These are phyloP conservation scores for Cordia subcordata DNA, from an alignment of 257 asterid species.

Conservation along the genomic window DNA sequence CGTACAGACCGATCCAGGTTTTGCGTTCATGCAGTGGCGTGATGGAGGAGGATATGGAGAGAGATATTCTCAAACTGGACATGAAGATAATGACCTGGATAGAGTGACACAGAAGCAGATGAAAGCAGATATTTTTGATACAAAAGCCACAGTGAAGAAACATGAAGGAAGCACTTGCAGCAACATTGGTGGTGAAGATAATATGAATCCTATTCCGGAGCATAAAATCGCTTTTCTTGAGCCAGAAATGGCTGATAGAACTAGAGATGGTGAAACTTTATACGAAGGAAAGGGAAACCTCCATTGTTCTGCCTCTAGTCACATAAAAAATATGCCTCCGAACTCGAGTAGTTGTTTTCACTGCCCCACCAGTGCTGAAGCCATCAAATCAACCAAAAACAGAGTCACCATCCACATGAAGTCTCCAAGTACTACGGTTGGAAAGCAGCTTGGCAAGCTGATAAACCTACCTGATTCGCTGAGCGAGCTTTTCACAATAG, in stretches of 20 bases:
- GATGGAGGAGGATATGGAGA: conserved; percentile 19
- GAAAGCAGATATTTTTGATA: conserved; percentile 16
- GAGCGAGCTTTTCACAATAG: conserved; percentile 52
- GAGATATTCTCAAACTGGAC: conserved; percentile 11
- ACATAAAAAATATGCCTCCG: conserved; percentile 13
- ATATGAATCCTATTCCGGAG: conserved; percentile 25
- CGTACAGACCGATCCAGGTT: conserved; percentile 30
- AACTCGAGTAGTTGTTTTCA: conserved; percentile 26
- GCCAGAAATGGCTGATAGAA: conserved; percentile 17
- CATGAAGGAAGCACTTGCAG: conserved; percentile 14
- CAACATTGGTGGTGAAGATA: conserved; percentile 19
- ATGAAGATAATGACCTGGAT: conserved; percentile 12
- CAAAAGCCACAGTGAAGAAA: conserved; percentile 18
- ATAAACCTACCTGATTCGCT: conserved; percentile 70
- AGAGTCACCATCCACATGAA: conserved; percentile 76
- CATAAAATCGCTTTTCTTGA: conserved; percentile 25
- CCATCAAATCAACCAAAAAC: conserved; percentile 29
- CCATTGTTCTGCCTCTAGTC: conserved; percentile 15
- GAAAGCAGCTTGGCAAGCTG: conserved; percentile 36
- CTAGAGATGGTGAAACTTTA: conserved; percentile 8
- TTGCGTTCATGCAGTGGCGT: conserved; percentile 24
- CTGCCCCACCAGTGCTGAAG: conserved; percentile 23
- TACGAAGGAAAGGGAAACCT: conserved; percentile 15
- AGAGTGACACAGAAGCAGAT: conserved; percentile 13
- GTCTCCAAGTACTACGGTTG: conserved; percentile 17